Evolutionary conservation across 768 basidiomycete species (phyloP).

Genomic region (Boletus fagicola): DNA sequence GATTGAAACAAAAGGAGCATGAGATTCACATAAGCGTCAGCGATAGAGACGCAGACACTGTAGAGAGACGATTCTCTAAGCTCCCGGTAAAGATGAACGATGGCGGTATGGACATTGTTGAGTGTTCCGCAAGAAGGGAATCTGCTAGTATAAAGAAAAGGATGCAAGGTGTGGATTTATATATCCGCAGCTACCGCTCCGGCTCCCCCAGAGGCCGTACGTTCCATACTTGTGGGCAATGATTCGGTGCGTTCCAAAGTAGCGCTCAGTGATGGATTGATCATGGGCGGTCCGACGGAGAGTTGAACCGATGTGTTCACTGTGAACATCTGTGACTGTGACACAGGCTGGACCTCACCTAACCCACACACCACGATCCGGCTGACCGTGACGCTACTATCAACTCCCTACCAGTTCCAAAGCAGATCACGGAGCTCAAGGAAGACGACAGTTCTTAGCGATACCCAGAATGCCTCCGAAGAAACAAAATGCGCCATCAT

Average conservation of each 20-base stretch:
- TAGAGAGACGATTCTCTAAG: constrained; percentile 1
- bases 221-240: background rate
- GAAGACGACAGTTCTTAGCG: background rate
- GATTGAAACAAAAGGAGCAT: background rate
- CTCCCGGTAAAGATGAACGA: constrained; percentile 1
- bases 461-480: constrained; percentile 70
- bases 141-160: background rate
- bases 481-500: constrained; percentile 55
- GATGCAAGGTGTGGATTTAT: constrained; percentile 2
- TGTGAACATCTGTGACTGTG: background rate
- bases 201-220: constrained; percentile 1
- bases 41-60: constrained; percentile 14
- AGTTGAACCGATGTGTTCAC: background rate
- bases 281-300: background rate
- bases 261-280: background rate
- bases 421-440: background rate
- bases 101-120: constrained; percentile 2
- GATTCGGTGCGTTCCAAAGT: background rate
- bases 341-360: background rate
- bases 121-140: background rate
- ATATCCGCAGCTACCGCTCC: background rate
- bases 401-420: background rate
- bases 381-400: background rate
- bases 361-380: background rate
- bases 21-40: constrained; percentile 12